phyloP scores from a whole-genome alignment of 1,284 basidiomycete species.

The Porodaedalea pini region DNA sequence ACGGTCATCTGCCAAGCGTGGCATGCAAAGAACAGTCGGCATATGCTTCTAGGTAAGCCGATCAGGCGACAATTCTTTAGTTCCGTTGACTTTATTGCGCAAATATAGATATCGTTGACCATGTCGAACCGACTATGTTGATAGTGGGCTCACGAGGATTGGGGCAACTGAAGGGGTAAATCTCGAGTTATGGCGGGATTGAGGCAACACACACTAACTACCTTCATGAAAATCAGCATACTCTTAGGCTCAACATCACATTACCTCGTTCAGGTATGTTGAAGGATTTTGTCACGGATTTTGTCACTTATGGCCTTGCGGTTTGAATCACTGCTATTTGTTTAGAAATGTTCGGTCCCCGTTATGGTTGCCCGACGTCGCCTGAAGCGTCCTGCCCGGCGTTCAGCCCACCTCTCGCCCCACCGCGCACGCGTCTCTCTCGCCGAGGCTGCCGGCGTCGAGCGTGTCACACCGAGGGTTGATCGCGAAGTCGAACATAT shows the following conservation, averaged over 20 bases:
- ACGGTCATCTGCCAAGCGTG: conserved; percentile 90
- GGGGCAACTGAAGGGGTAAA: conserved; percentile 83
- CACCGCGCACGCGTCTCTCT: conserved; percentile 76
- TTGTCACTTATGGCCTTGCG: not conserved
- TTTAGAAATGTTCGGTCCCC: conserved; percentile 79
- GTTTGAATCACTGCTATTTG: not conserved
- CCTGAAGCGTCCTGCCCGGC: conserved; percentile 68
- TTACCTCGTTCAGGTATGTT: conserved; percentile 81
- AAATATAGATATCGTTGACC: conserved; percentile 79
- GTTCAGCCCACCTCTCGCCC: conserved; percentile 60
- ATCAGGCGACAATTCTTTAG: not conserved
- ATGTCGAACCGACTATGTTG: conserved; percentile 87
- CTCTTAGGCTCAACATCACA: conserved; percentile 96
- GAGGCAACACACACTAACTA: not conserved
- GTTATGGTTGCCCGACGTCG: conserved; percentile 89
- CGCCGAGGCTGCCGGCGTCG: conserved; percentile 77
- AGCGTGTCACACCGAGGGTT: conserved; percentile 70
- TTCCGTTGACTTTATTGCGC: not conserved
- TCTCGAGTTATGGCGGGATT: not conserved
- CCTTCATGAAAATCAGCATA: conserved; percentile 52
- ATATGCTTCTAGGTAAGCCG: conserved; percentile 78
- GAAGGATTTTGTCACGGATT: conserved; percentile 5
- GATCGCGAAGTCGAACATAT: conserved; percentile 69
- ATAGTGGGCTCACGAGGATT: conserved; percentile 94
- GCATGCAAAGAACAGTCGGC: conserved; percentile 91